Evolutionary conservation across 1,139 yeast species (phyloP).

Genomic region (Nakaseomyces kungkrabaensis): DNA sequence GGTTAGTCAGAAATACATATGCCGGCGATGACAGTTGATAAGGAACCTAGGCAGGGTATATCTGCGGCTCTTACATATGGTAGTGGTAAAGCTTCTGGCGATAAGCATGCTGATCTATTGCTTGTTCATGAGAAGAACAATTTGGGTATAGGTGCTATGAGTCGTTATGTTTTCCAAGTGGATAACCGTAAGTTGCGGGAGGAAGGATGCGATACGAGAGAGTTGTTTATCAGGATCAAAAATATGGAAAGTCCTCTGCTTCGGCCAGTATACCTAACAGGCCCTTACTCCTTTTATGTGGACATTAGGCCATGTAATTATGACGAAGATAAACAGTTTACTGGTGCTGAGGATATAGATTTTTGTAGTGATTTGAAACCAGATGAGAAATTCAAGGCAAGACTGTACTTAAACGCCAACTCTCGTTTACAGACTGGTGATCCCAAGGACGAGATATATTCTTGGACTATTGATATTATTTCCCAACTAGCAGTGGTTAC

Average conservation of each 20-base stretch:
- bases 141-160: constrained; percentile 25
- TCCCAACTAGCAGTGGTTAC: constrained; percentile 42
- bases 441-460: constrained; percentile 25
- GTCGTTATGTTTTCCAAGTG: constrained; percentile 20
- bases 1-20: not conserved
- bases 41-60: constrained; percentile 1
- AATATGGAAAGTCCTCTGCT: constrained; percentile 43
- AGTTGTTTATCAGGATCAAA: constrained; percentile 35
- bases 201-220: constrained; percentile 9
- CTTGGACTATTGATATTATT: constrained; percentile 49
- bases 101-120: constrained; percentile 10
- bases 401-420: constrained; percentile 37
- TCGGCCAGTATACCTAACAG: constrained; percentile 48
- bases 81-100: not conserved
- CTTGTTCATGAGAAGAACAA: constrained; percentile 17
- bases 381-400: constrained; percentile 45
- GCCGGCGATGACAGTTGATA: not conserved
- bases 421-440: constrained; percentile 26
- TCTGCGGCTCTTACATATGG: constrained; percentile 1
- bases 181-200: constrained; percentile 11
- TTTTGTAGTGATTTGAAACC: constrained; percentile 40
- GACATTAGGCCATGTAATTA: constrained; percentile 49
- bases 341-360: constrained; percentile 30
- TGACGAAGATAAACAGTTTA: constrained; percentile 28
- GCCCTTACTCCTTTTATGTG: constrained; percentile 51